Evolutionary conservation across 225 moss, liverwort and hornwort genomes (phyloP).

Genomic region (Pseudisothecium myosuroides): DNA sequence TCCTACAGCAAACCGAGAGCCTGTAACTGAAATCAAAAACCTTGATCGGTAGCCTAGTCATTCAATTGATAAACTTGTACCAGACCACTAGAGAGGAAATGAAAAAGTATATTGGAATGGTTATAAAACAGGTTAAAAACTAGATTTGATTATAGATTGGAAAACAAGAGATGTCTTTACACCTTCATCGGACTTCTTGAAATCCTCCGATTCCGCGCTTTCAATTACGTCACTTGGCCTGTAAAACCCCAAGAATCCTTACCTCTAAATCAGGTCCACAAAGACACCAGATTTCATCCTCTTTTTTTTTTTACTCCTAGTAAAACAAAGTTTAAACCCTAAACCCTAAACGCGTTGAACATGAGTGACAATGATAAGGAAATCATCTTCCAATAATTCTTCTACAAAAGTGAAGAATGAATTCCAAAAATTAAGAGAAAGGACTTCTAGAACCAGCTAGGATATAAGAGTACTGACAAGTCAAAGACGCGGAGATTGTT

Average conservation of each 20-base stretch:
- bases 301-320: not conserved
- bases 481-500: slow-evolving; percentile 81
- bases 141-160: not conserved
- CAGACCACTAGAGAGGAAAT: not conserved
- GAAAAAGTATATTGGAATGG: not conserved
- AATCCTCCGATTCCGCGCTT: slow-evolving; percentile 23
- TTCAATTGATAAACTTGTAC: not conserved
- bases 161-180: not conserved
- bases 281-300: not conserved
- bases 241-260: not conserved
- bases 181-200: slow-evolving; percentile 46
- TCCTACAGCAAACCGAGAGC: not conserved
- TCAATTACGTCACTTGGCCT: slow-evolving; percentile 77
- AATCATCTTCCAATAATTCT: not conserved
- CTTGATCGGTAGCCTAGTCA: not conserved
- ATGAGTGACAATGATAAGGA: not conserved
- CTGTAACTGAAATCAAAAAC: not conserved
- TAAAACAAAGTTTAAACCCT: not conserved
- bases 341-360: not conserved
- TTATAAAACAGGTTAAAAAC: not conserved
- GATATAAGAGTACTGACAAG: slow-evolving; percentile 37
- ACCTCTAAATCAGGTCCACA: not conserved
- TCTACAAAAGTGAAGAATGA: not conserved
- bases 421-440: not conserved
- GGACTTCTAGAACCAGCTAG: not conserved